Conservation (phyloP, 2,329 filamentous ascomycete genomes). For the Ophiostoma triangulosporum region DNA sequence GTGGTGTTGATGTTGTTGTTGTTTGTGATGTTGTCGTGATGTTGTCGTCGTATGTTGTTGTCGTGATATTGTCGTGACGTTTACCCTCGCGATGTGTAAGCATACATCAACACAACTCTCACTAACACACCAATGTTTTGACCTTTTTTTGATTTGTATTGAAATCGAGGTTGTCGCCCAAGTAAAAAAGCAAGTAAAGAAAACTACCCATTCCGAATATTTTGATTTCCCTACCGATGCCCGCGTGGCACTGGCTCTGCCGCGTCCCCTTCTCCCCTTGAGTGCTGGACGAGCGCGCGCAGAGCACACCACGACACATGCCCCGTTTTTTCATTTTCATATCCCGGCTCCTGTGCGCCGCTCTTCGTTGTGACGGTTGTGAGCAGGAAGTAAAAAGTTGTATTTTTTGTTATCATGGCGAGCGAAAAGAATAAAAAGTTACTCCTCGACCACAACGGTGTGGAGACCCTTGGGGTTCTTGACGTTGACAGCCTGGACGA, state of each 20-base stretch:
- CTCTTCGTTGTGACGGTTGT: background rate
- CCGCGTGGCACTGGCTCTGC: slow-evolving; percentile 5
- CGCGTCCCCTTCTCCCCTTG: too few species aligned
- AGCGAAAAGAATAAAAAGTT: slow-evolving; percentile 22
- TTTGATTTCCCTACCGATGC: slow-evolving; percentile 7
- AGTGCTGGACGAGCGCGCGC: background rate
- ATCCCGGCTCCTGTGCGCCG: background rate
- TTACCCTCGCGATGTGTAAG: too few species aligned
- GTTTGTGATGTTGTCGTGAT: too few species aligned
- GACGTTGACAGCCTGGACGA: slow-evolving; percentile 98
- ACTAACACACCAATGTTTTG: slow-evolving; percentile 1
- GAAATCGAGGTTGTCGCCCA: slow-evolving; percentile 10
- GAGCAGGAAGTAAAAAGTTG: background rate
- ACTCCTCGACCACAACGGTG: slow-evolving; percentile 74
- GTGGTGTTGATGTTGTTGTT: too few species aligned
- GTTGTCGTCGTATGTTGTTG: too few species aligned
- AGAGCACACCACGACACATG: background rate
- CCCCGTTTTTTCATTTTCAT: slow-evolving; percentile 1
- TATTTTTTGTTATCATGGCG: background rate
- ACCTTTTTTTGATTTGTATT: slow-evolving; percentile 6
- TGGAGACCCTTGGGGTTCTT: slow-evolving; percentile 98
- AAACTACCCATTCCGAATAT: slow-evolving; percentile 7
- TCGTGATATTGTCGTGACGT: too few species aligned
- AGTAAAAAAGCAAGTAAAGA: slow-evolving; percentile 6
- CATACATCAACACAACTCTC: too few species aligned